Evolutionary conservation across 1,284 basidiomycete genomes (phyloP).

Genomic region (Ustilago xerochloae): DNA sequence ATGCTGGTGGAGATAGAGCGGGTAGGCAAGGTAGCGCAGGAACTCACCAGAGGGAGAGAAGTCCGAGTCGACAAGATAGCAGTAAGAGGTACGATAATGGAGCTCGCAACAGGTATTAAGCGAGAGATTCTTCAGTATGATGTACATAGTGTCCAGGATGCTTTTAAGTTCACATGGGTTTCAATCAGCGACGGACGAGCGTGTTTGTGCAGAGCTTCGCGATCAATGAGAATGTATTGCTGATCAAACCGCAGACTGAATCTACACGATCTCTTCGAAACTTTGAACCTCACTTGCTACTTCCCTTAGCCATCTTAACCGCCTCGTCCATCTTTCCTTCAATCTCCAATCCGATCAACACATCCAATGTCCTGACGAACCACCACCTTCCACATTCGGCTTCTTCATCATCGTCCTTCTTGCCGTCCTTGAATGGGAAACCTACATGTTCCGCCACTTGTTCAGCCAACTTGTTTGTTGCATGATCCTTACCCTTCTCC

Average conservation of each 20-base stretch:
- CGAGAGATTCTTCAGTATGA: too few relatives aligned
- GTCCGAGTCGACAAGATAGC: conserved; percentile 18
- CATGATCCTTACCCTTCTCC: conserved; percentile 21
- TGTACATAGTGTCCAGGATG: too few relatives aligned
- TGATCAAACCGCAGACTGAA: too few relatives aligned
- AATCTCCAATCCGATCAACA: conserved; percentile 50
- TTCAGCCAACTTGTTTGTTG: conserved; percentile 22
- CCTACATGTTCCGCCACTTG: conserved; percentile 45
- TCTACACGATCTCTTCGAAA: neutral
- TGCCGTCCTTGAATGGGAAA: conserved; percentile 36
- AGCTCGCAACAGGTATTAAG: conserved; percentile 38
- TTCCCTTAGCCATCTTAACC: conserved; percentile 23
- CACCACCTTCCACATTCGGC: conserved; percentile 43
- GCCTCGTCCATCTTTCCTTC: conserved; percentile 51
- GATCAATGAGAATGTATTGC: too few relatives aligned
- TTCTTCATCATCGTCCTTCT: conserved; percentile 29
- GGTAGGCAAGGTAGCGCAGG: neutral
- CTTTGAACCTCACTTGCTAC: conserved; percentile 1
- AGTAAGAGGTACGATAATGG: conserved; percentile 25
- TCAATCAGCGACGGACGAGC: too few relatives aligned
- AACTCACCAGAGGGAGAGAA: conserved; percentile 34
- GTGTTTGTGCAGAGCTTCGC: too few relatives aligned
- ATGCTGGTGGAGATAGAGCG: neutral
- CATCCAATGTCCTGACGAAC: conserved; percentile 50
- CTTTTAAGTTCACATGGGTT: too few relatives aligned